Conservation (phyloP, 331 rosid species). For the Malus hybrid region DNA sequence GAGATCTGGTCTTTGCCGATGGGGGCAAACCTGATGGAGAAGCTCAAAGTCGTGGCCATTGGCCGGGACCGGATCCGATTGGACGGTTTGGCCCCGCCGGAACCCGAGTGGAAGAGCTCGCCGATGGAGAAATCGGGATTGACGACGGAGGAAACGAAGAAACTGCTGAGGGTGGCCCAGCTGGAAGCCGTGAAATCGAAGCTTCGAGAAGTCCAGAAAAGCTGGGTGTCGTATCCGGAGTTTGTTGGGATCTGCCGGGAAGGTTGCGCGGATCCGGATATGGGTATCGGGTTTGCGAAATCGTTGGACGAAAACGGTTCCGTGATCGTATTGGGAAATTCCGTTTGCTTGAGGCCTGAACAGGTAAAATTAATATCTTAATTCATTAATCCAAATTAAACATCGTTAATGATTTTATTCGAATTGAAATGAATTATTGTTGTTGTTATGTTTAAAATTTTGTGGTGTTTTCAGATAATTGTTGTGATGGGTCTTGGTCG, state of each 20-base stretch:
- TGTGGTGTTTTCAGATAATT: neutral
- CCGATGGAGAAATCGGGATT: slow-evolving; percentile 9
- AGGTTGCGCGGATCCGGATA: slow-evolving; percentile 38
- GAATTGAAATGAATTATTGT: neutral
- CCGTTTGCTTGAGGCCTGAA: slow-evolving; percentile 65
- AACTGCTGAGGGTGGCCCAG: slow-evolving; percentile 22
- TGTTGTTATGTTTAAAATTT: slow-evolving; percentile 14
- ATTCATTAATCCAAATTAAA: neutral
- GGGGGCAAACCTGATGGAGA: slow-evolving; percentile 35
- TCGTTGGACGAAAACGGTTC: slow-evolving; percentile 65
- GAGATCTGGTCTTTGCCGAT: slow-evolving; percentile 22
- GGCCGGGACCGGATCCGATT: slow-evolving; percentile 41
- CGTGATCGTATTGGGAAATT: slow-evolving; percentile 68
- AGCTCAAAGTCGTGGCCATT: slow-evolving; percentile 43
- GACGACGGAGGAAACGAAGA: slow-evolving; percentile 32
- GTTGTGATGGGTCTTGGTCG: slow-evolving; percentile 33
- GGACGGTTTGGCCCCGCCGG: slow-evolving; percentile 47
- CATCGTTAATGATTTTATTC: neutral
- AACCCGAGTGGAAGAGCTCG: neutral
- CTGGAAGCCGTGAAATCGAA: slow-evolving; percentile 56
- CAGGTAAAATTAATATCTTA: slow-evolving; percentile 39
- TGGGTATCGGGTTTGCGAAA: slow-evolving; percentile 43
- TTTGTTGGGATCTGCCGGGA: slow-evolving; percentile 55
- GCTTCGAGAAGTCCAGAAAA: slow-evolving; percentile 33
- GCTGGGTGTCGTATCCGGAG: slow-evolving; percentile 49